Conservation (phyloP, 257 asterid genomes). For the Paulownia fortunei region DNA sequence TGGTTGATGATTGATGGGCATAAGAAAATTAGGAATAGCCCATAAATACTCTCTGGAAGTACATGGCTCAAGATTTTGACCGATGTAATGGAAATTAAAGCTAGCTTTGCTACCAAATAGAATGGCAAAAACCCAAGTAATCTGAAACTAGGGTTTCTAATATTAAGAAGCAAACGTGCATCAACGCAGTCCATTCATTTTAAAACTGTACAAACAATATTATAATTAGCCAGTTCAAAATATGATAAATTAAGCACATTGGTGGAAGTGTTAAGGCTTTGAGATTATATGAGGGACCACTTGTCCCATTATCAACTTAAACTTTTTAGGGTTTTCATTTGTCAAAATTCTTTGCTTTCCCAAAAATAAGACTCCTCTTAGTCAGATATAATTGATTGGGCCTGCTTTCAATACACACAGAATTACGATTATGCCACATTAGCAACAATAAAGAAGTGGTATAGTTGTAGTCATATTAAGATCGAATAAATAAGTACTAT, state of each 20-base stretch:
- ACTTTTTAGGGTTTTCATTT: constrained; percentile 29
- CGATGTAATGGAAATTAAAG: constrained; percentile 23
- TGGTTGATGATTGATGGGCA: no score
- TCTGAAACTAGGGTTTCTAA: constrained; percentile 40
- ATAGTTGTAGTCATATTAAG: no score
- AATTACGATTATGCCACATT: no score
- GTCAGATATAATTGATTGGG: no score
- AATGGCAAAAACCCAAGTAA: constrained; percentile 27
- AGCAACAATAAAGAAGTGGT: no score
- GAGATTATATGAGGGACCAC: constrained; percentile 47
- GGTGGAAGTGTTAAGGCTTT: constrained; percentile 33
- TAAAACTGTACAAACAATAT: constrained; percentile 22
- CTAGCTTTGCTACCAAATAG: constrained; percentile 20
- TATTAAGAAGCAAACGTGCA: constrained; percentile 46
- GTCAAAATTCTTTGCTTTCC: no score
- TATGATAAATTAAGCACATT: constrained; percentile 20
- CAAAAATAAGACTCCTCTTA: no score
- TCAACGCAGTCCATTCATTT: constrained; percentile 44
- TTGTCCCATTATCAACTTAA: constrained; percentile 5
- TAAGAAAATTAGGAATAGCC: no score
- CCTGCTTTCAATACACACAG: no score
- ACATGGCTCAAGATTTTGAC: constrained; percentile 34
- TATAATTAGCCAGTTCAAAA: no score
- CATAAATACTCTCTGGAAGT: not conserved
- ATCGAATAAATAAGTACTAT: no score